A percentile compares a stretch with the other conserved stretches of the same genome.
Evolutionary conservation across 192 early-diverging fungal genomes (phyloP).

Genomic region (Podila clonocystis): DNA sequence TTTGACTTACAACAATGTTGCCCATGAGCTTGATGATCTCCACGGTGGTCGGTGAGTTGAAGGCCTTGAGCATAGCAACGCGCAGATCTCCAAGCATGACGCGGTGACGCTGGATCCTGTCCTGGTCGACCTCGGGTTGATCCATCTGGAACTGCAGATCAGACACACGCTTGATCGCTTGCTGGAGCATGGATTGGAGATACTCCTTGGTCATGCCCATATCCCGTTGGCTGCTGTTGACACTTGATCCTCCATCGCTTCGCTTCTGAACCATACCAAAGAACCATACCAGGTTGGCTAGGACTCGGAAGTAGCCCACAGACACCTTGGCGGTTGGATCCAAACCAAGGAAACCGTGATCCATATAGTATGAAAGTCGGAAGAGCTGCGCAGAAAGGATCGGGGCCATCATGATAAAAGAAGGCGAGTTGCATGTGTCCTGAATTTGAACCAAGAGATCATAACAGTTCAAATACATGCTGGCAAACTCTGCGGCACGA

Average conservation of each 20-base stretch:
- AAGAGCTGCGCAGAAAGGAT: slow-evolving; percentile 52
- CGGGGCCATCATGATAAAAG: slow-evolving; percentile 49
- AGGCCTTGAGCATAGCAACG: slow-evolving; percentile 40
- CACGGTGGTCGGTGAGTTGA: slow-evolving; percentile 33
- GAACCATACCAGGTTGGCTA: slow-evolving; percentile 64
- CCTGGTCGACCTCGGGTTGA: slow-evolving; percentile 14
- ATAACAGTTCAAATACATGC: slow-evolving; percentile 62
- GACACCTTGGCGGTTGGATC: slow-evolving; percentile 49
- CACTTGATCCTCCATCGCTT: not conserved
- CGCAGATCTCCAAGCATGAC: slow-evolving; percentile 43
- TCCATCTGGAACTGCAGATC: slow-evolving; percentile 49
- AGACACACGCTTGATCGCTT: slow-evolving; percentile 50
- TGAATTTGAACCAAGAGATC: slow-evolving; percentile 49
- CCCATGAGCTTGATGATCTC: slow-evolving; percentile 37
- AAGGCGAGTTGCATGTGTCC: slow-evolving; percentile 45
- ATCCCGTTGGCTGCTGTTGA: slow-evolving; percentile 7
- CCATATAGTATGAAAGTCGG: slow-evolving; percentile 57
- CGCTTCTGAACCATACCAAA: slow-evolving; percentile 59
- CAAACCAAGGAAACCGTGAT: slow-evolving; percentile 60
- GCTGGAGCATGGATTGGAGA: slow-evolving; percentile 52
- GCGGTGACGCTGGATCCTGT: slow-evolving; percentile 20
- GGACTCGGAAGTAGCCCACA: slow-evolving; percentile 56
- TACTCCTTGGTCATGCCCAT: slow-evolving; percentile 32
- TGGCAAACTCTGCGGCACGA: slow-evolving; percentile 57
- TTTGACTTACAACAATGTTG: slow-evolving; percentile 21